Evolutionary conservation across 148 eudicot species (phyloP).

Genomic region (Drosera capensis): DNA sequence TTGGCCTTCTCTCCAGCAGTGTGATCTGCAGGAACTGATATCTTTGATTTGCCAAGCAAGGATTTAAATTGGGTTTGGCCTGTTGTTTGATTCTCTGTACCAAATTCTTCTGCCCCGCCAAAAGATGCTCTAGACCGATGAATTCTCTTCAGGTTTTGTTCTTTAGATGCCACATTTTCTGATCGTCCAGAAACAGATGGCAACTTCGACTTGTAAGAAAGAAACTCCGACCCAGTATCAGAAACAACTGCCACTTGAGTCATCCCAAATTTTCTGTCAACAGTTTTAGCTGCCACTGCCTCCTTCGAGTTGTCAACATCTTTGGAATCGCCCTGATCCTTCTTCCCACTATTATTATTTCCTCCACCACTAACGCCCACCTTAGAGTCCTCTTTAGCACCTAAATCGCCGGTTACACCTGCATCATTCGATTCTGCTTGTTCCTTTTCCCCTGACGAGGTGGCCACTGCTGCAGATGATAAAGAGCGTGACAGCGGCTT

Average conservation of each 20-base stretch:
- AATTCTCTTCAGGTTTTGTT: conserved; percentile 20
- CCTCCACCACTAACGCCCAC: conserved; percentile 3
- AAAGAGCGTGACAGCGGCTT: conserved; percentile 5
- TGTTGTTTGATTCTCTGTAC: conserved; percentile 15
- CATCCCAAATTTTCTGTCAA: conserved; percentile 7
- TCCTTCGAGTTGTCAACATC: too few species aligned
- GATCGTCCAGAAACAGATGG: conserved; percentile 9
- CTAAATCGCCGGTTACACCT: conserved; percentile 7
- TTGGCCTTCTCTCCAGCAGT: conserved; percentile 16
- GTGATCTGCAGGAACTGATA: conserved; percentile 14
- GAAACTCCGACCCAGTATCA: conserved; percentile 18
- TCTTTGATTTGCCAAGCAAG: conserved; percentile 15
- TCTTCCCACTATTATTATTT: conserved; percentile 10
- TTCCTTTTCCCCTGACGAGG: conserved; percentile 14
- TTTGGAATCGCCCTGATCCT: conserved; percentile 16
- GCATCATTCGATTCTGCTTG: conserved; percentile 7
- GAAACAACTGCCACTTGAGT: conserved; percentile 17
- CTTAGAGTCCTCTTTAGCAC: conserved; percentile 20
- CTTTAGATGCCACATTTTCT: conserved; percentile 24
- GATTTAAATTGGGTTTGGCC: conserved; percentile 17
- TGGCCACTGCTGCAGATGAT: conserved; percentile 1
- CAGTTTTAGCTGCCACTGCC: too few species aligned
- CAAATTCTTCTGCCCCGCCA: conserved; percentile 20
- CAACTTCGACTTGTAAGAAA: conserved; percentile 16
- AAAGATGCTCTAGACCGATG: conserved; percentile 20